Conservation (phyloP, 352 stramenopile species). For the Aphanomyces astaci region DNA sequence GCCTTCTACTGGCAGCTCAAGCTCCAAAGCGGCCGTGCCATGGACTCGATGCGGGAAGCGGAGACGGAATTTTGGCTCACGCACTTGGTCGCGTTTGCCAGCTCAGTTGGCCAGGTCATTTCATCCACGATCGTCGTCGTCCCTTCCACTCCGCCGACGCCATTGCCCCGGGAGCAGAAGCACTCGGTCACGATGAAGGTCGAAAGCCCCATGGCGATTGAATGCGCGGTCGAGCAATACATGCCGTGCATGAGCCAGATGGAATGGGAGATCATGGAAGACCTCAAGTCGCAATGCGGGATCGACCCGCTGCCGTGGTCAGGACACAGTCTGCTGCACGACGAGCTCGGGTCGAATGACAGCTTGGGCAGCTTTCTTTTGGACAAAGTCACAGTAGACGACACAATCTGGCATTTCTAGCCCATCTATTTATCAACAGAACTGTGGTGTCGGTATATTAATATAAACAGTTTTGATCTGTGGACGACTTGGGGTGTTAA, state of each 20-base stretch:
- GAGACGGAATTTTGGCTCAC: conserved; percentile 65
- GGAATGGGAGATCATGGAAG: conserved; percentile 11
- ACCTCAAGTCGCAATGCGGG: not conserved
- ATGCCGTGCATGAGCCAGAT: conserved; percentile 7
- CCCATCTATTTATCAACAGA: not conserved
- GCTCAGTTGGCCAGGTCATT: conserved; percentile 42
- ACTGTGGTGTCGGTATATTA: no score
- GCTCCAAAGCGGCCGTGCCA: conserved; percentile 54
- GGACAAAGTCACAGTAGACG: conserved; percentile 3
- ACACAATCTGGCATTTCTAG: not conserved
- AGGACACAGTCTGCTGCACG: not conserved
- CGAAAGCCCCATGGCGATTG: not conserved
- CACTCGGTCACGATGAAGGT: not conserved
- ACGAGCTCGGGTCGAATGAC: not conserved
- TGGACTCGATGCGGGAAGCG: conserved; percentile 54
- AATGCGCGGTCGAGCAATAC: not conserved
- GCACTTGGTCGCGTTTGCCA: conserved; percentile 58
- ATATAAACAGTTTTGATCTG: no score
- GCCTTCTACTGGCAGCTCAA: conserved; percentile 81
- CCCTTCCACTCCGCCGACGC: not conserved
- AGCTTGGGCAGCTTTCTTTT: not conserved
- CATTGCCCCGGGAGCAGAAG: not conserved
- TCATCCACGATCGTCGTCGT: not conserved
- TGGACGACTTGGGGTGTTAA: no score
- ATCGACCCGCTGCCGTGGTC: not conserved